phyloP scores from a whole-genome alignment of 805 yeast species.

The Hanseniaspora taiwanica region DNA sequence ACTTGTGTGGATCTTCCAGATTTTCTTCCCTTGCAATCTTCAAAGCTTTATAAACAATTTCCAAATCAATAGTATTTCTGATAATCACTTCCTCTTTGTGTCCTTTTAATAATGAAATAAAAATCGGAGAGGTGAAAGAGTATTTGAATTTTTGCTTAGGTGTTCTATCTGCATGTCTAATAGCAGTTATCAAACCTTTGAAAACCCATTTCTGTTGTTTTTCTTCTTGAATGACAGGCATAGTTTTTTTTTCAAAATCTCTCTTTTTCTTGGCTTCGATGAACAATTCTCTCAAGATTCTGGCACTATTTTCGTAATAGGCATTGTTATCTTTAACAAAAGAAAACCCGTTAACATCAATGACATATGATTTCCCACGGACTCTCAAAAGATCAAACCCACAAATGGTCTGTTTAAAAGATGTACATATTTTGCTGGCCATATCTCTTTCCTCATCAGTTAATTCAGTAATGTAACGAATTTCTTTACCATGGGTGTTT shows the following conservation, averaged over 20 bases:
- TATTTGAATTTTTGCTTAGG: slow-evolving; percentile 97
- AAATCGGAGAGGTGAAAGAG: slow-evolving; percentile 79
- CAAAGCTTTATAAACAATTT: slow-evolving; percentile 75
- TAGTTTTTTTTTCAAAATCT: slow-evolving; percentile 23
- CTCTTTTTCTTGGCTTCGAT: slow-evolving; percentile 42
- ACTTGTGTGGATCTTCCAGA: slow-evolving; percentile 69
- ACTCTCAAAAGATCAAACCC: slow-evolving; percentile 93
- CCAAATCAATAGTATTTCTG: slow-evolving; percentile 74
- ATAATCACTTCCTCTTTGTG: slow-evolving; percentile 94
- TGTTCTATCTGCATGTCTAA: slow-evolving; percentile 96
- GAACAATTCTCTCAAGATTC: slow-evolving; percentile 64
- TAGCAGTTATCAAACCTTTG: slow-evolving; percentile 81
- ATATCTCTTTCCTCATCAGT: slow-evolving; percentile 61
- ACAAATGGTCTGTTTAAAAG: slow-evolving; percentile 87
- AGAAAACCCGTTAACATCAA: slow-evolving; percentile 96
- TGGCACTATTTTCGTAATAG: slow-evolving; percentile 76
- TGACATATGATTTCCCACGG: slow-evolving; percentile 76
- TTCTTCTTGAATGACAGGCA: slow-evolving; percentile 20
- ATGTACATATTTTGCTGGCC: slow-evolving; percentile 63
- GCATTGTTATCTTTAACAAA: slow-evolving; percentile 85
- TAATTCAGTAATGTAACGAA: slow-evolving; percentile 75
- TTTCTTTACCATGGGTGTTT: slow-evolving; percentile 94
- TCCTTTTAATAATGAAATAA: slow-evolving; percentile 78
- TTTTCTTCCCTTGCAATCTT: slow-evolving; percentile 65
- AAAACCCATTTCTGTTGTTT: slow-evolving; percentile 83